A percentile compares a stretch with the other conserved stretches of the same genome.
Evolutionary conservation across 352 stramenopile genomes (phyloP).

Genomic region (Pythium guiyangense): DNA sequence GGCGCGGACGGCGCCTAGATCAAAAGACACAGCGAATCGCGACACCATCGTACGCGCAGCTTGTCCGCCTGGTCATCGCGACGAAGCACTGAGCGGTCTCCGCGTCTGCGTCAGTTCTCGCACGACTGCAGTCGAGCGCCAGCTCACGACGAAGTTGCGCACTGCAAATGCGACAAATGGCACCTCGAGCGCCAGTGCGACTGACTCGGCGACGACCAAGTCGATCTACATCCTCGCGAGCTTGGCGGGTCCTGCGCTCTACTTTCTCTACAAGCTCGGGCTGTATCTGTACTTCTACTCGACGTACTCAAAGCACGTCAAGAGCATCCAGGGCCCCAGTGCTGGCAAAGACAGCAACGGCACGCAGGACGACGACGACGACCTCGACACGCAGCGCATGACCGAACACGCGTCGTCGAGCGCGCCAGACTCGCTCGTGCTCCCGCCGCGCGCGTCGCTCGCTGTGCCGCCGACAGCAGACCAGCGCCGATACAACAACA

Average conservation of each 20-base stretch:
- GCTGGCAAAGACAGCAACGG: constrained; percentile 1
- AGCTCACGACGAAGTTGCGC: too few relatives aligned
- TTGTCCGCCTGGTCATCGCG: too few relatives aligned
- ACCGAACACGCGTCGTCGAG: constrained; percentile 5
- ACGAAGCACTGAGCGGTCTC: too few relatives aligned
- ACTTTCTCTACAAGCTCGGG: constrained; percentile 6
- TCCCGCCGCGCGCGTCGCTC: too few relatives aligned
- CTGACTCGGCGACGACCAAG: constrained; percentile 2
- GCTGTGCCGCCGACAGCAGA: not conserved
- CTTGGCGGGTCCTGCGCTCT: constrained; percentile 1
- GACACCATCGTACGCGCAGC: too few relatives aligned
- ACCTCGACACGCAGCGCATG: constrained; percentile 3
- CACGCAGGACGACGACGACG: not conserved
- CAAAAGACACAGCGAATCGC: too few relatives aligned
- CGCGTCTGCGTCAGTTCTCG: too few relatives aligned
- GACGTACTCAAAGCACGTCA: constrained; percentile 7
- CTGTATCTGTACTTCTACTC: constrained; percentile 7
- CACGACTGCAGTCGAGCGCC: too few relatives aligned
- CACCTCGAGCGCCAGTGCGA: too few relatives aligned
- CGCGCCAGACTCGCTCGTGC: constrained; percentile 3
- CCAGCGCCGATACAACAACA: not conserved
- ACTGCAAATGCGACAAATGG: too few relatives aligned
- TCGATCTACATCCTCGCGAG: constrained; percentile 6
- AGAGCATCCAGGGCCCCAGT: too few relatives aligned
- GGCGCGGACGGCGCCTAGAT: too few relatives aligned